Evolutionary conservation across 1,139 yeast species (phyloP), one percentile per base, ranked within the genome.

Genomic region (Yamadazyma friedrichii): DNA sequence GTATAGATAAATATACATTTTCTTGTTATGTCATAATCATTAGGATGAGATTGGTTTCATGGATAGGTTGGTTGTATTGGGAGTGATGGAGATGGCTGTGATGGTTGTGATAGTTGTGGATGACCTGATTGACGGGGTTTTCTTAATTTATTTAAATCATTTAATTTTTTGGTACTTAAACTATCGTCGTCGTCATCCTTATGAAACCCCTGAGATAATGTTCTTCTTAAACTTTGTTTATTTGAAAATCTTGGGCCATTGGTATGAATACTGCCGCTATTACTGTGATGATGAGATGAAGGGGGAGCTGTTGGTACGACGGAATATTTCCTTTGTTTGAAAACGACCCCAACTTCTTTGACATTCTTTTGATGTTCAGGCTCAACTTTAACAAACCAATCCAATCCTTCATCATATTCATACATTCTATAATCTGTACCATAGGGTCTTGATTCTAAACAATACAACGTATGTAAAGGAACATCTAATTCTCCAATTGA

Each of bases 351-450:
- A 27, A 83, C 82, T 54, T 84, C 87, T 51, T 77, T 76, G 49
- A 75, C 63, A 52, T 77, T 78, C 61, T 74, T 76, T 51, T 82
- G 69, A 46, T 77, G 81, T 31, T 82, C 83, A 10, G 88, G 83
- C 41, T 84, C 80, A 6, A 88, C 84, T 51, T 84, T 79, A 41
- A 71, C 77, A 63, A 91, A 91, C 84, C 88, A 82, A 61, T 89
- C 93, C 25, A 76, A 64, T 6, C 67, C 67, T 51, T 88, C 97
- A 53, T 87, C 85, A 61, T 85, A 91, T 59, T 88, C 95, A 62
- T 84, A 91, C 64, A 89, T 73, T 15, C 88, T 77, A 85, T 95
- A 91, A 46, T 88, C 93, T 2, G 94, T 95, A 4, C 98, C 98
- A 61, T 88, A 91, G 0, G 98, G 97, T 56, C 87, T 88, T 43